phyloP scores from a whole-genome alignment of 2,329 filamentous ascomycete species.

The Diplodia seriata region DNA sequence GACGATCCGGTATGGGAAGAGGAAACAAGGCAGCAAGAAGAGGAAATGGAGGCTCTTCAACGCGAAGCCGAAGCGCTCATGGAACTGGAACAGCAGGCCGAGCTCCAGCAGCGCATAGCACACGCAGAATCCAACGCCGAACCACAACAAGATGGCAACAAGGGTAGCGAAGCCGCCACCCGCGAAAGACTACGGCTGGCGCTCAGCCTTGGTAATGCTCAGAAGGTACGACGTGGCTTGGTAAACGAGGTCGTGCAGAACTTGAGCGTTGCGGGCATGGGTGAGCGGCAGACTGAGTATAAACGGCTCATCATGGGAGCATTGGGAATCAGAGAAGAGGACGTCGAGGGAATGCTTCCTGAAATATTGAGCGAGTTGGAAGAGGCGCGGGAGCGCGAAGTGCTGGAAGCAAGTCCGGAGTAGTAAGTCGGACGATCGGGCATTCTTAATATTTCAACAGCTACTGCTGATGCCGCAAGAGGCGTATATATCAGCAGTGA shows the following conservation, averaged over 20 bases:
- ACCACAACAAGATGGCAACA: slow-evolving; percentile 5
- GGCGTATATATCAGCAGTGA: not conserved
- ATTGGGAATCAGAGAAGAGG: slow-evolving; percentile 67
- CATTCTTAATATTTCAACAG: slow-evolving; percentile 8
- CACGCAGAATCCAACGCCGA: not conserved
- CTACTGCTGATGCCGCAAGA: not conserved
- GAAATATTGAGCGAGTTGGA: slow-evolving; percentile 59
- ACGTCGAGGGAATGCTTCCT: slow-evolving; percentile 67
- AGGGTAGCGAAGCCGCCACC: slow-evolving; percentile 30
- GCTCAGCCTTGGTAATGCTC: slow-evolving; percentile 62
- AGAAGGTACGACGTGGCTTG: slow-evolving; percentile 66
- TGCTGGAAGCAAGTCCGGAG: slow-evolving; percentile 43
- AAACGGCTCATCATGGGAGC: slow-evolving; percentile 72
- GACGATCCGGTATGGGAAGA: slow-evolving; percentile 48
- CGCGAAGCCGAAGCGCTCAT: slow-evolving; percentile 52
- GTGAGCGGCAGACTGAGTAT: slow-evolving; percentile 77
- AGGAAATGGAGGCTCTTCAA: slow-evolving; percentile 47
- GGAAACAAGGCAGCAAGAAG: slow-evolving; percentile 44
- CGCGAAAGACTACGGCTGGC: slow-evolving; percentile 64
- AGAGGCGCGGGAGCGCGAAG: slow-evolving; percentile 44
- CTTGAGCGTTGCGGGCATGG: slow-evolving; percentile 71
- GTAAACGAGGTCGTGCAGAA: slow-evolving; percentile 74
- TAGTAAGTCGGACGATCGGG: not conserved
- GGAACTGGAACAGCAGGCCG: slow-evolving; percentile 53
- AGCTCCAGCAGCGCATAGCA: slow-evolving; percentile 45